These are phyloP conservation scores for Fusarium protoensiforme DNA, from an alignment of 2,329 filamentous ascomycete species.

Conservation along the genomic window DNA sequence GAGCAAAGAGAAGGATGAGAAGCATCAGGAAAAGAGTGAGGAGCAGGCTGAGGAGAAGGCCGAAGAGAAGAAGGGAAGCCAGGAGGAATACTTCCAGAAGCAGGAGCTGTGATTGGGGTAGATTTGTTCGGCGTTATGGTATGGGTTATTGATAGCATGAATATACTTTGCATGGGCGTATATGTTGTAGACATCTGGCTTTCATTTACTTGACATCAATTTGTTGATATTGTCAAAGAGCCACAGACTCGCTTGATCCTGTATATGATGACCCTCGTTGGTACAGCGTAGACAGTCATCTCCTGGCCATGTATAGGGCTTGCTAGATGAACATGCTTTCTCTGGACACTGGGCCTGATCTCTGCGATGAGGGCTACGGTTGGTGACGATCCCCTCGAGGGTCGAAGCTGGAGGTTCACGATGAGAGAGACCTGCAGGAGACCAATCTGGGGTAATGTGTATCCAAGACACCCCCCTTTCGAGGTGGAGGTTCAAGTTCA, in stretches of 20 bases:
- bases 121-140: constrained; percentile 22
- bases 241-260: not conserved
- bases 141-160: not conserved
- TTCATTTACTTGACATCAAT: not conserved
- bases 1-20: constrained; percentile 18
- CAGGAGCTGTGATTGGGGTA: constrained; percentile 48
- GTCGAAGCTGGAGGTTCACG: not conserved
- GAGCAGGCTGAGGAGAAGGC: constrained; percentile 16
- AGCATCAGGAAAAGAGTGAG: not conserved
- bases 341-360: not conserved
- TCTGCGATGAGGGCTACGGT: not conserved
- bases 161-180: not conserved
- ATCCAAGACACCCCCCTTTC: not conserved
- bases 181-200: not conserved
- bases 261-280: not conserved
- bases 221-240: not conserved
- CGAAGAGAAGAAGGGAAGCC: constrained; percentile 47
- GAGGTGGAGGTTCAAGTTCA: not conserved
- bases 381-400: not conserved
- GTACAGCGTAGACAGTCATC: not conserved
- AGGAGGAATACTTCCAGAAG: constrained; percentile 65
- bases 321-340: not conserved
- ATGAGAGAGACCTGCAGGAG: not conserved
- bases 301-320: not conserved
- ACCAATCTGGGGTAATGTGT: not conserved